phyloP scores from a whole-genome alignment of 768 basidiomycete species.

The Lactifluus pinguis region DNA sequence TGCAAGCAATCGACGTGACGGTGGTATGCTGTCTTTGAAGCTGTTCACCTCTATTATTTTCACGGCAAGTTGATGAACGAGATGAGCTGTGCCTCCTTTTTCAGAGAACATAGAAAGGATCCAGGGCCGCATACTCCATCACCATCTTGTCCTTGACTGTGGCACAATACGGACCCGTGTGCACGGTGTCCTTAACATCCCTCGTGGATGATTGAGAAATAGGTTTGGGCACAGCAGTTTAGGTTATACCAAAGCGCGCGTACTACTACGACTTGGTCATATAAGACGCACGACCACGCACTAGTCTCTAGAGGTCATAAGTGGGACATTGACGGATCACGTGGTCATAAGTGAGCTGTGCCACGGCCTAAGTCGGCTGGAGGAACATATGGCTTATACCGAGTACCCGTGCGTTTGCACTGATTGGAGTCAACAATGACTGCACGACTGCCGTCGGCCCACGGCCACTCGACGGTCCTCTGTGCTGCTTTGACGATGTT shows the following conservation, averaged over 20 bases:
- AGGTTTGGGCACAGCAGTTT: neutral
- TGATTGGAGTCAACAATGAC: no score
- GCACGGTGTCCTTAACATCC: conserved; percentile 98
- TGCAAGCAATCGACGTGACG: no score
- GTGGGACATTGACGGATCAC: conserved; percentile 1
- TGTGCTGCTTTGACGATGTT: no score
- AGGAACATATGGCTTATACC: no score
- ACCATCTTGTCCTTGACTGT: conserved; percentile 97
- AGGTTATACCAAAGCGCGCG: conserved; percentile 75
- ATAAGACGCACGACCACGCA: conserved; percentile 31
- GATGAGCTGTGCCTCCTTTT: conserved; percentile 88
- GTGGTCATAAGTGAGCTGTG: no score
- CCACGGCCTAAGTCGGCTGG: no score
- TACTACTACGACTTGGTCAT: conserved; percentile 48
- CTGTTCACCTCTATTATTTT: conserved; percentile 96
- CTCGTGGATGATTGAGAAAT: conserved; percentile 79
- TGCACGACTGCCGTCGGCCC: no score
- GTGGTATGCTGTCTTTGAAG: conserved; percentile 79
- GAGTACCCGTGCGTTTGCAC: no score
- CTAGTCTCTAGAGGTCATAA: conserved; percentile 92
- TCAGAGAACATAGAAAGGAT: conserved; percentile 98
- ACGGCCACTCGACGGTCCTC: no score
- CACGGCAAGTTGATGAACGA: conserved; percentile 96
- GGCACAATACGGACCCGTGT: conserved; percentile 89
- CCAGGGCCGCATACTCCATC: conserved; percentile 98